Evolutionary conservation across 352 stramenopile genomes (phyloP), one percentile per base, ranked within the genome.

Genomic region (Aphanomyces euteiches): DNA sequence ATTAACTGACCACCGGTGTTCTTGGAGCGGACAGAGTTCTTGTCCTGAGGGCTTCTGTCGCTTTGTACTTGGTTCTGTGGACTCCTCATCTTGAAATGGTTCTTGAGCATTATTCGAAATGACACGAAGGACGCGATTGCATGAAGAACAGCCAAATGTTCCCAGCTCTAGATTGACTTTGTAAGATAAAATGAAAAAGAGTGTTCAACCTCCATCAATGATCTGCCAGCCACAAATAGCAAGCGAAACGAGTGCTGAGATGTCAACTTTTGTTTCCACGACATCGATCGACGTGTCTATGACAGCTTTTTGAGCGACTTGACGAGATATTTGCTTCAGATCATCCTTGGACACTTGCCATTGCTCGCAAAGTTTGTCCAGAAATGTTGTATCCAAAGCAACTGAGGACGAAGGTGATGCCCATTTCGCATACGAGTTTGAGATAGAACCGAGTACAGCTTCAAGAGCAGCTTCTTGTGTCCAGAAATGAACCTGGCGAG

Each of bases 401-500:
- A 28, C 28, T 2, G 28, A 15, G 13, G 37, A 10, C 19, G 10
- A 57, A 54, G 19, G 10, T 0, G 41, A 37, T 57, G 7, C 2
- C 6, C 28, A 28, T 15, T 56, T 17, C 12, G 7, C 54, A 37
- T 17, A 67, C 4, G 41, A 56, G 41, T 13, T 5, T 17, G 7
- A 19, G 47, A 67, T 67, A 5, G 60, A 19, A 8, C n/a, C 34
- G 41, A 63, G 60, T 3, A 67, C 60, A 17, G 7, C 21, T 15
- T 67, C 60, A 19, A 38, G n/a, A 7, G 43, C 60, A 15, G 45
- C 60, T 17, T 67, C 60, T 21, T 8, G 10, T n/a, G n/a, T 67
- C 60, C 60, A 67, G 39, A 67, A 67, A 36, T 39, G 60, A 17
- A 67, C 15, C 60, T 67, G 17, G 37, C 10, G 43, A 50, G 43